These are phyloP conservation scores for Chalara sp. DNA, from an alignment of 2,329 filamentous ascomycete genomes.

Conservation along the genomic window DNA sequence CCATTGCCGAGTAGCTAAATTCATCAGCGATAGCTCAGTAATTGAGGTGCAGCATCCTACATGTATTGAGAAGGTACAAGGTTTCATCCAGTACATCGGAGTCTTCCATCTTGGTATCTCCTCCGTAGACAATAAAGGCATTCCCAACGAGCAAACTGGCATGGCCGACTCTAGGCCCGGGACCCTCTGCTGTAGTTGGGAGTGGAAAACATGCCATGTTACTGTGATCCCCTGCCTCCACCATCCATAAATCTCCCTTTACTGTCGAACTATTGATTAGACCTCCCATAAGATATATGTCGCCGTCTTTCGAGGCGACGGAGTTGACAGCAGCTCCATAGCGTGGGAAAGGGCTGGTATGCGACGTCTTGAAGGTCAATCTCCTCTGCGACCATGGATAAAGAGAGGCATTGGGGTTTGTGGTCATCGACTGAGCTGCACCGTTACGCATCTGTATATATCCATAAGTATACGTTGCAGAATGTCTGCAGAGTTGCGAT, in stretches of 20 bases:
- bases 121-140: constrained; percentile 97
- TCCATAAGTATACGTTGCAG: neutral
- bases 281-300: constrained; percentile 96
- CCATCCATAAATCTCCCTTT: constrained; percentile 96
- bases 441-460: neutral
- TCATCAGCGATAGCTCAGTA: constrained; percentile 11
- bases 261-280: constrained; percentile 92
- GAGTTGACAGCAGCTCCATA: constrained; percentile 97
- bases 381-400: constrained; percentile 95
- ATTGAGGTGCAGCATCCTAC: constrained; percentile 50
- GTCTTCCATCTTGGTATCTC: constrained; percentile 96
- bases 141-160: constrained; percentile 92
- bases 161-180: constrained; percentile 90
- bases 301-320: constrained; percentile 88
- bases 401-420: constrained; percentile 66
- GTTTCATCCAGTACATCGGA: constrained; percentile 89
- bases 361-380: constrained; percentile 75
- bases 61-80: constrained; percentile 92
- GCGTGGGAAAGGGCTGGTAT: constrained; percentile 84
- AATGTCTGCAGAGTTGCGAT: constrained; percentile 4
- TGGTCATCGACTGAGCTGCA: constrained; percentile 24
- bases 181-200: constrained; percentile 85
- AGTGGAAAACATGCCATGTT: constrained; percentile 89
- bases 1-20: constrained; percentile 89
- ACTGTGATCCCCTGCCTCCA: constrained; percentile 66